A percentile compares a stretch with the other conserved stretches of the same genome.
These are phyloP conservation scores for Leishmania aethiopica DNA, from an alignment of 208 protist species.

Conservation along the genomic window DNA sequence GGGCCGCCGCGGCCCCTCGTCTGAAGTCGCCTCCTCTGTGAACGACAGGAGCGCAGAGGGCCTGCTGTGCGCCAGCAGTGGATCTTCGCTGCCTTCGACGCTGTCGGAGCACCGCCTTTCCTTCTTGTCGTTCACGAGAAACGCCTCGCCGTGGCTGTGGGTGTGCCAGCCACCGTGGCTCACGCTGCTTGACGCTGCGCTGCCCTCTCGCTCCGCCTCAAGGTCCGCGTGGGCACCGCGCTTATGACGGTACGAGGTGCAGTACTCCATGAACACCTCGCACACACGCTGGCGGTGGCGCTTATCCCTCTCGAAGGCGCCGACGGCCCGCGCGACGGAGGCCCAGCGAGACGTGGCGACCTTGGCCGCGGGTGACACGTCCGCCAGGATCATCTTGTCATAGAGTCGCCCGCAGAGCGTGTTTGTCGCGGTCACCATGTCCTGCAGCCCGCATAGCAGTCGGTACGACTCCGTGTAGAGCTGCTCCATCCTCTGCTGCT, in stretches of 20 bases:
- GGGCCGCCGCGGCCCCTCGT: neutral
- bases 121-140: constrained; percentile 7
- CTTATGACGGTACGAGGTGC: constrained; percentile 40
- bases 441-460: constrained; percentile 56
- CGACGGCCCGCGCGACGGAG: constrained; percentile 65
- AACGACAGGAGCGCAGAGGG: neutral
- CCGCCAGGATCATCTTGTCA: constrained; percentile 56
- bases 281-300: constrained; percentile 77
- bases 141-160: constrained; percentile 24
- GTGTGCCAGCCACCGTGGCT: neutral
- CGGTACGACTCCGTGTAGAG: constrained; percentile 70
- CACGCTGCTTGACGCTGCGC: neutral
- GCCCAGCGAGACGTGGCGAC: constrained; percentile 77
- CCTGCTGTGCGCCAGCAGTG: neutral
- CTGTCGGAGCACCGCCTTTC: neutral
- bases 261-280: constrained; percentile 82
- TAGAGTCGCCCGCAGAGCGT: constrained; percentile 67
- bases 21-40: neutral
- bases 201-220: neutral
- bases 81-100: neutral
- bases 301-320: constrained; percentile 67
- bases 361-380: constrained; percentile 51
- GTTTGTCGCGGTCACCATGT: constrained; percentile 57
- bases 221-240: neutral
- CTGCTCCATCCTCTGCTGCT: constrained; percentile 40